A percentile compares a stretch with the other conserved stretches of the same genome.
Conservation (phyloP, 306 rosid genomes). For the Trichosanthes cucumerina region DNA sequence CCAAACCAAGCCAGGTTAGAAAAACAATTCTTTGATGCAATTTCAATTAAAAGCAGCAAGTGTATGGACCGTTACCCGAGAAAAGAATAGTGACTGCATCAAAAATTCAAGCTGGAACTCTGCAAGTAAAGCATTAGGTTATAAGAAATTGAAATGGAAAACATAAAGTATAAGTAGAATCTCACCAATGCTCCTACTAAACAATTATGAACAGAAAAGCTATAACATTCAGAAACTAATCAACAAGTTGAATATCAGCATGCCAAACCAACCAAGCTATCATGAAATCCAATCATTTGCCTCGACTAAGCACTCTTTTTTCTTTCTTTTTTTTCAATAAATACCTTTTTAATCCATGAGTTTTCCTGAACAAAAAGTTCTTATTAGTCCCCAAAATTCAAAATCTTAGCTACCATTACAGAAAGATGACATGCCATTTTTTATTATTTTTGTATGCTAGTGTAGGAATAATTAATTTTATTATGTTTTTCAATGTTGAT, state of each 20-base stretch:
- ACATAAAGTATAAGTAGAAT: background rate
- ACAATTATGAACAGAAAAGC: background rate
- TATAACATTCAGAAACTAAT: background rate
- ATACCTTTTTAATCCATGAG: background rate
- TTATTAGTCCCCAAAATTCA: background rate
- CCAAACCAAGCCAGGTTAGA: background rate
- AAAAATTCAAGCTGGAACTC: constrained; percentile 86
- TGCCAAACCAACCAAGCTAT: background rate
- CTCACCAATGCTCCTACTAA: background rate
- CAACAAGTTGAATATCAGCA: background rate
- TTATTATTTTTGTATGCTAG: background rate
- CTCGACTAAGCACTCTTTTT: background rate
- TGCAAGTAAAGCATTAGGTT: constrained; percentile 37
- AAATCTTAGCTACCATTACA: background rate
- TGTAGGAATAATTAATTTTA: background rate
- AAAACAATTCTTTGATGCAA: background rate
- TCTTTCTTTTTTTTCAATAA: background rate
- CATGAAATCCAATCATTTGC: background rate
- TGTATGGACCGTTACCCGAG: constrained; percentile 49
- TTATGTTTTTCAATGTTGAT: background rate
- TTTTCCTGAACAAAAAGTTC: background rate
- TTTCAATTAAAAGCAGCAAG: background rate
- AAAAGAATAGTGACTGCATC: constrained; percentile 86
- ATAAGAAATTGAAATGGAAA: constrained; percentile 11
- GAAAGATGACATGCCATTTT: background rate